Percentiles rank a stretch among this genome's conserved stretches.
Conservation (phyloP, 176 grass and related monocot genomes). For the Saccharum spontaneum region DNA sequence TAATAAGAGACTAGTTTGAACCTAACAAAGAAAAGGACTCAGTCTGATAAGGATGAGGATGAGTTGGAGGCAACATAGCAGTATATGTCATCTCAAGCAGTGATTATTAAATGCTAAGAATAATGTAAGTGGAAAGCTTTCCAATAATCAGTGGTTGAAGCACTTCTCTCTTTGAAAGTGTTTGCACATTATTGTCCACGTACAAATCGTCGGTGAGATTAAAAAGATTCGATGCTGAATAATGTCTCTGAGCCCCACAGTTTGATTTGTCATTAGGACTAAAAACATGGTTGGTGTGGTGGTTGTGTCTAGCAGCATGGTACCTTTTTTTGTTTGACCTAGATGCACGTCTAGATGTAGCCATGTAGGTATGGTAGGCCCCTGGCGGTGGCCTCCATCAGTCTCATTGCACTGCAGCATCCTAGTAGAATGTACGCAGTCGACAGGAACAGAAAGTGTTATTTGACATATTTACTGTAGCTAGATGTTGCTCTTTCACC, state of each 20-base stretch:
- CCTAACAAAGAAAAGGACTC: neutral
- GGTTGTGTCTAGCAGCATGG: too few species aligned
- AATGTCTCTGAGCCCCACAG: neutral
- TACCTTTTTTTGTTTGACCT: neutral
- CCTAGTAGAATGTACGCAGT: neutral
- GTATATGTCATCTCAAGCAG: neutral
- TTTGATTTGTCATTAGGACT: neutral
- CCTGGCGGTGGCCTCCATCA: neutral
- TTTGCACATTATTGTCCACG: neutral
- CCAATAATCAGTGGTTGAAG: neutral
- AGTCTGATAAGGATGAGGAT: neutral
- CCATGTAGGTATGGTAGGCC: neutral
- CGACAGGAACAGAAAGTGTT: neutral
- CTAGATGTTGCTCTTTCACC: neutral
- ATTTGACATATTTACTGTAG: neutral
- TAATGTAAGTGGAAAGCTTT: neutral
- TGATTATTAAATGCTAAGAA: neutral
- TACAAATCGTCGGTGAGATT: neutral
- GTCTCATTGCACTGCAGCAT: neutral
- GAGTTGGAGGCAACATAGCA: neutral
- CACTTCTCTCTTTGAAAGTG: neutral
- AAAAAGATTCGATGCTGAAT: neutral
- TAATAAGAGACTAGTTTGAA: neutral
- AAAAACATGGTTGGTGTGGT: neutral
- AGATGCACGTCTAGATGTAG: neutral